Conservation (phyloP, 768 basidiomycete genomes). For the Suillus spraguei region DNA sequence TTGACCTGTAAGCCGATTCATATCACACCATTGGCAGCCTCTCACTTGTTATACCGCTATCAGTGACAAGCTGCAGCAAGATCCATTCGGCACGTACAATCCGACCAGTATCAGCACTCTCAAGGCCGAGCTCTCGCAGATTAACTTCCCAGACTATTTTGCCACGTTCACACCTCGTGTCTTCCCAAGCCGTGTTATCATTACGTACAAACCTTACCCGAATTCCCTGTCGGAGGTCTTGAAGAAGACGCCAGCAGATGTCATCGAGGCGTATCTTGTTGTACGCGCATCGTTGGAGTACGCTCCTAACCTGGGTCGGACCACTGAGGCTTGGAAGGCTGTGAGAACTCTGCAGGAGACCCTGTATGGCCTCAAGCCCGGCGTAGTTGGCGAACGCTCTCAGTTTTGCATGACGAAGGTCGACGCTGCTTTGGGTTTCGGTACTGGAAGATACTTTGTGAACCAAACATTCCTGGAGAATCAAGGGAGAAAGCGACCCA, state of each 20-base stretch:
- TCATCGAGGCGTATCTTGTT: slow-evolving; percentile 87
- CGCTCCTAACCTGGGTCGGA: slow-evolving; percentile 70
- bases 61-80: slow-evolving; percentile 70
- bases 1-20: slow-evolving; percentile 64
- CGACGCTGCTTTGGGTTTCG: slow-evolving; percentile 81
- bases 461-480: slow-evolving; percentile 77
- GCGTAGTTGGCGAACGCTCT: slow-evolving; percentile 78
- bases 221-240: slow-evolving; percentile 69
- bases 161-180: slow-evolving; percentile 79
- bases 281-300: slow-evolving; percentile 71
- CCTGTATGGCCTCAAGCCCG: slow-evolving; percentile 84
- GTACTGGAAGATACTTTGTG: slow-evolving; percentile 88
- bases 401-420: slow-evolving; percentile 81
- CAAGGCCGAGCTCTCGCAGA: slow-evolving; percentile 66
- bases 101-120: slow-evolving; percentile 73
- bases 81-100: slow-evolving; percentile 90
- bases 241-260: slow-evolving; percentile 62
- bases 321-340: slow-evolving; percentile 80
- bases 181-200: slow-evolving; percentile 75
- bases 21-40: not conserved
- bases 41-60: slow-evolving; percentile 1
- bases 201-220: slow-evolving; percentile 82
- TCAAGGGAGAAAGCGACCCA: slow-evolving; percentile 80
- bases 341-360: slow-evolving; percentile 69
- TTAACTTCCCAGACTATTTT: slow-evolving; percentile 86